Evolutionary conservation across 2,329 filamentous ascomycete genomes (phyloP).

Genomic region (Arachnomyces sp.): DNA sequence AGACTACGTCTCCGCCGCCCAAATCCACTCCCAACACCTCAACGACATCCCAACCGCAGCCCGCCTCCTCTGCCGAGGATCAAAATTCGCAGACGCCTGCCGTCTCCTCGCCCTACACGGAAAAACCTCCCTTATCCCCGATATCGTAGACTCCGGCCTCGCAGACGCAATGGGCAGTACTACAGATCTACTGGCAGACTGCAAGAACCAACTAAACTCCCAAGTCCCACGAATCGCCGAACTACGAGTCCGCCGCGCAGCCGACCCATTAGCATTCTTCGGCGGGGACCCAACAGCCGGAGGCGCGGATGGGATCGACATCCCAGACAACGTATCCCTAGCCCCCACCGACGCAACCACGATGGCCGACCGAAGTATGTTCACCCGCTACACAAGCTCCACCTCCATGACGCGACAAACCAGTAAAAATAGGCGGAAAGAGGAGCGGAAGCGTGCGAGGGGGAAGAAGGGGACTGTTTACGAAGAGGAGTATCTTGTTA

Average conservation of each 20-base stretch:
- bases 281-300: slow-evolving; percentile 60
- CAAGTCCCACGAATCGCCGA: slow-evolving; percentile 82
- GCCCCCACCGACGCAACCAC: slow-evolving; percentile 79
- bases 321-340: slow-evolving; percentile 87
- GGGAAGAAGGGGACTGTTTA: slow-evolving; percentile 97
- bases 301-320: slow-evolving; percentile 51
- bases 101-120: slow-evolving; percentile 59
- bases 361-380: slow-evolving; percentile 67
- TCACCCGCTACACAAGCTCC: slow-evolving; percentile 78
- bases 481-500: slow-evolving; percentile 93
- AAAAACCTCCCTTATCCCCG: slow-evolving; percentile 54
- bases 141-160: slow-evolving; percentile 68
- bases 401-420: slow-evolving; percentile 58
- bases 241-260: slow-evolving; percentile 67
- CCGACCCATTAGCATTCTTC: slow-evolving; percentile 83
- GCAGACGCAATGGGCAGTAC: slow-evolving; percentile 71
- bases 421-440: slow-evolving; percentile 75
- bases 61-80: slow-evolving; percentile 75
- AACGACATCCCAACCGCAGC: slow-evolving; percentile 61
- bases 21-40: slow-evolving; percentile 74
- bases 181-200: slow-evolving; percentile 89
- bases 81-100: slow-evolving; percentile 81
- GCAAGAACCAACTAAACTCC: slow-evolving; percentile 71
- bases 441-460: slow-evolving; percentile 89
- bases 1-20: slow-evolving; percentile 71